Evolutionary conservation across 129 eudicot species (phyloP).

Genomic region (Flaveria sonorensis): DNA sequence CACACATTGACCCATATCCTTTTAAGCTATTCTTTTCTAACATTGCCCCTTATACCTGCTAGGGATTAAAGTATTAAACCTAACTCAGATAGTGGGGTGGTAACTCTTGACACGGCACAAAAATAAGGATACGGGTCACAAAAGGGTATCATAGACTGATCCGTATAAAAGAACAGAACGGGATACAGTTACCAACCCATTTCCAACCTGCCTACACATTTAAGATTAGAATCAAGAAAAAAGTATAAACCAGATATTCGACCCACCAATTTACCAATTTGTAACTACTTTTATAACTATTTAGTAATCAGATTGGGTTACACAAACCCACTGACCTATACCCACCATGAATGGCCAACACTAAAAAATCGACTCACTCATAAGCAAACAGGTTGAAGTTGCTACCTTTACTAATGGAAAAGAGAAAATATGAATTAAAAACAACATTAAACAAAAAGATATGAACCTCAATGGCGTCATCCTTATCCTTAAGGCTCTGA

Average conservation of each 20-base stretch:
- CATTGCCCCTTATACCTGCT: background rate
- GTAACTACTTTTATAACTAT: background rate
- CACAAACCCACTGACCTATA: background rate
- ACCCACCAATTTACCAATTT: background rate
- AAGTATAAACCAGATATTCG: too few species aligned
- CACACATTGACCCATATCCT: background rate
- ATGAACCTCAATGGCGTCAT: constrained; percentile 85
- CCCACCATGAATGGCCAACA: background rate
- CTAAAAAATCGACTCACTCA: background rate
- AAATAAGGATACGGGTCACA: too few species aligned
- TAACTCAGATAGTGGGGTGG: background rate
- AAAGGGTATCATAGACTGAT: too few species aligned
- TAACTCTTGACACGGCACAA: background rate
- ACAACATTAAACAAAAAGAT: constrained; percentile 9
- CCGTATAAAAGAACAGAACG: too few species aligned
- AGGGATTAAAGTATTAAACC: background rate
- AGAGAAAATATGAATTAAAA: background rate
- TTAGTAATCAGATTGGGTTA: background rate
- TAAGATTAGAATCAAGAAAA: too few species aligned
- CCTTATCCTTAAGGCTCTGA: constrained; percentile 97
- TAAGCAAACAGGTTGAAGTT: background rate
- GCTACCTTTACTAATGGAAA: background rate
- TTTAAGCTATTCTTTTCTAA: background rate
- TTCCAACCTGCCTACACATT: too few species aligned
- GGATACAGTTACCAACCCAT: too few species aligned